A percentile compares a stretch with the other conserved stretches of the same genome.
phyloP scores from a whole-genome alignment of 129 eudicot species.

The Lactuca saligna region DNA sequence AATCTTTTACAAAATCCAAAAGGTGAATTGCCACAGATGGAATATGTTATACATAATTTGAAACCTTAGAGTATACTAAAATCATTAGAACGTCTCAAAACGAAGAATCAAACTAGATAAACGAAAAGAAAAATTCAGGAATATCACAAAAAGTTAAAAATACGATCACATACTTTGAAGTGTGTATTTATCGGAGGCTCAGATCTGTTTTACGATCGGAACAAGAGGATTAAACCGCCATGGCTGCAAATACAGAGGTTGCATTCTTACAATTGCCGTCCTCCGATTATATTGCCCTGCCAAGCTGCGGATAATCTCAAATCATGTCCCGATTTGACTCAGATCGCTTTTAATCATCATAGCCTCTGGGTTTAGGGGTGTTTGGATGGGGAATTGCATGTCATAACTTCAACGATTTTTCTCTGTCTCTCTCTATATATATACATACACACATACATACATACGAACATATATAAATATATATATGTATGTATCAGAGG shows the following conservation, averaged over 20 bases:
- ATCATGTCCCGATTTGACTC: conserved; percentile 22
- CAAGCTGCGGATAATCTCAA: conserved; percentile 37
- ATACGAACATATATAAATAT: background rate
- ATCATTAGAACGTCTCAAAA: no score
- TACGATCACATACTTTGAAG: background rate
- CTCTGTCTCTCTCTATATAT: background rate
- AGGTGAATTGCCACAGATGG: no score
- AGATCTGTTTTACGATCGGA: conserved; percentile 30
- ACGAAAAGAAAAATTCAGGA: no score
- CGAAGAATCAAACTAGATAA: no score
- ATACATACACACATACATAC: background rate
- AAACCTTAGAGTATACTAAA: no score
- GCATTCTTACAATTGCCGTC: conserved; percentile 26
- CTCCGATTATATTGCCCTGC: conserved; percentile 31
- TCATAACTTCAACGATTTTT: background rate
- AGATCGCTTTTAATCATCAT: conserved; percentile 28
- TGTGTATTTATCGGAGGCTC: conserved; percentile 18
- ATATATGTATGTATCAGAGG: conserved; percentile 9
- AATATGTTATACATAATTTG: no score
- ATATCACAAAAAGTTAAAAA: no score
- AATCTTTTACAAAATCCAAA: no score
- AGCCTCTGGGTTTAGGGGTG: conserved; percentile 11
- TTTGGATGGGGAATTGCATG: no score
- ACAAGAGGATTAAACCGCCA: conserved; percentile 24
- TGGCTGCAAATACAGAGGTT: conserved; percentile 40